These are phyloP conservation scores for Coix lacrymajobi DNA, from an alignment of 176 grass and related monocot species.

Conservation along the genomic window DNA sequence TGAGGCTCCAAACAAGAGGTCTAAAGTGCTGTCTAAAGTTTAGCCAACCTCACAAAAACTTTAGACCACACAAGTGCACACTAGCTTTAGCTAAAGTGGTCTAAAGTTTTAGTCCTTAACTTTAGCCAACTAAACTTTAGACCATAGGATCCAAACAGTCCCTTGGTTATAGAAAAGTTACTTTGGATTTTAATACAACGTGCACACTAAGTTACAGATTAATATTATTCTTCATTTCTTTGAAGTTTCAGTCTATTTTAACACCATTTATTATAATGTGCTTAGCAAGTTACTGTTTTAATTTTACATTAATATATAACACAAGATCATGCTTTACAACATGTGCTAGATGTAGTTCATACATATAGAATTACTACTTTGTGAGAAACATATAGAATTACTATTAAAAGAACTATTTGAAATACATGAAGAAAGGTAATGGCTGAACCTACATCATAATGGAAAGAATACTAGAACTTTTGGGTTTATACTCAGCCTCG, in stretches of 20 bases:
- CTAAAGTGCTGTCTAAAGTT: no score
- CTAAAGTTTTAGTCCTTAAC: no score
- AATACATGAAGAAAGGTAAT: not conserved
- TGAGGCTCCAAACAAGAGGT: no score
- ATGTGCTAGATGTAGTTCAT: not conserved
- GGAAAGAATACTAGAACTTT: not conserved
- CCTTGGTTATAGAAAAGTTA: not conserved
- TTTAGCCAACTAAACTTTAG: no score
- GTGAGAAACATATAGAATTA: not conserved
- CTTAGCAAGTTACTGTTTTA: slow-evolving; percentile 16
- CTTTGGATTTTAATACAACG: slow-evolving; percentile 2
- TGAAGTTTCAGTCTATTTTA: not conserved
- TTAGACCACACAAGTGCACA: no score
- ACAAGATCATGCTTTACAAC: not conserved
- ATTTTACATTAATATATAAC: not conserved
- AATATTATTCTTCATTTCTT: not conserved
- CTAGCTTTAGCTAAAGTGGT: no score
- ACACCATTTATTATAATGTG: not conserved
- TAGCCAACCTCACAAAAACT: no score
- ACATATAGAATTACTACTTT: not conserved
- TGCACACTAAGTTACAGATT: not conserved
- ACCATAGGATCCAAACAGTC: no score
- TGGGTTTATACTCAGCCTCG: not conserved
- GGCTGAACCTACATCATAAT: not conserved
- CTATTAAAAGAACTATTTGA: not conserved